phyloP scores from a whole-genome alignment of 805 yeast species.

The Kodamaea hsintzibuensis region DNA sequence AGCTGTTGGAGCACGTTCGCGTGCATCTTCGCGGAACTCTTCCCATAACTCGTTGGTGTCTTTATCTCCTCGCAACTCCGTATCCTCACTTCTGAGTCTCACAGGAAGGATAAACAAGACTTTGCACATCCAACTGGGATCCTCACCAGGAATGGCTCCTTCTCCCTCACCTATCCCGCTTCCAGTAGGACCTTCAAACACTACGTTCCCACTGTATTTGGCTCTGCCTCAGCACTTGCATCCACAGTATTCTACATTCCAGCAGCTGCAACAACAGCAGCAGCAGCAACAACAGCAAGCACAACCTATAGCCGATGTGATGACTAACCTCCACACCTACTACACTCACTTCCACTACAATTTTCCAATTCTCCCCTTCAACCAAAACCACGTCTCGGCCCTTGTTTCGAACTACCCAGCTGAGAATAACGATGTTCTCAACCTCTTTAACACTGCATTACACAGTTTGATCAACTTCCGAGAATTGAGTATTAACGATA shows the following conservation, averaged over 20 bases:
- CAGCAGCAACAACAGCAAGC: constrained; percentile 20
- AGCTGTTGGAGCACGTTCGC: constrained; percentile 7
- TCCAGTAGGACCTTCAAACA: background rate
- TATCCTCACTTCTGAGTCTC: constrained; percentile 31
- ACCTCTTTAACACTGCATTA: constrained; percentile 43
- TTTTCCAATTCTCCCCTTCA: constrained; percentile 48
- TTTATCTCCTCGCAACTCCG: constrained; percentile 18
- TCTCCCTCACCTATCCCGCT: constrained; percentile 1
- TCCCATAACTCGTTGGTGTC: background rate
- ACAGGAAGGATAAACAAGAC: constrained; percentile 30
- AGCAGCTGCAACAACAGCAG: constrained; percentile 15
- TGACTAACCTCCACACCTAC: constrained; percentile 39
- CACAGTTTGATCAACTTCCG: constrained; percentile 39
- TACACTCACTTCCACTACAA: constrained; percentile 44
- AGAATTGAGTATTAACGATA: constrained; percentile 31
- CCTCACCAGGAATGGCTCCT: constrained; percentile 1
- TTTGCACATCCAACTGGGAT: constrained; percentile 5
- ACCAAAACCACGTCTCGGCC: constrained; percentile 21
- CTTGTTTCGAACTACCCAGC: constrained; percentile 12
- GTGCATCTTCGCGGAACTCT: constrained; percentile 12
- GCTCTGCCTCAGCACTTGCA: constrained; percentile 2
- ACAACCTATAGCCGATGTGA: constrained; percentile 16
- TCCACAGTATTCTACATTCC: constrained; percentile 15
- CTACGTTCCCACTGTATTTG: constrained; percentile 1
- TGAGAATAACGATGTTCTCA: constrained; percentile 26